Evolutionary conservation across 495 filamentous ascomycete genomes (phyloP), one percentile per base, ranked within the genome.

Genomic region (Paragyromitra xinjiangensis): DNA sequence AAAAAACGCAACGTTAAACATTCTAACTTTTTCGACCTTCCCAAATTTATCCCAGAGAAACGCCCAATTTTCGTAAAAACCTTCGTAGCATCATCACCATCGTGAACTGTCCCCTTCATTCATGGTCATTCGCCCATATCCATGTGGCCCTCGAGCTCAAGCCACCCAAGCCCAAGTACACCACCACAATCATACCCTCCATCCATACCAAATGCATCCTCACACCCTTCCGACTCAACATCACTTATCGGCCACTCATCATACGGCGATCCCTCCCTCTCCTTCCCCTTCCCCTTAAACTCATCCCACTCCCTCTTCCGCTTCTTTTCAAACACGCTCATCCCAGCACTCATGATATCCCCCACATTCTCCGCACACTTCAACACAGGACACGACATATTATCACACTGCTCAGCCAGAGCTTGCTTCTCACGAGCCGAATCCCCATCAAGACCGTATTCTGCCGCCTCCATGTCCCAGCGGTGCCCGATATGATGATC

Each of bases 221-320:
- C 51, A 24, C 67, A 69, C 24, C 34, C 56, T 19, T 62, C 68
- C 16, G 16, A n/a, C 26, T 61, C 68, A 1, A 45, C 39, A 29
- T 61, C 55, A 22, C 55, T 61, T 8, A 7, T 42, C 19, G 9
- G 4, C n/a, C 42, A 70, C 26, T 26, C 26, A 61, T 63, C 68
- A 26, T 63, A 71, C 9, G 56, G 29, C 11, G 42, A 34, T 12
- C 16, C 40, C 24, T 50, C 68, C 6, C 16, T 78, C 61, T 59
- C 61, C 75, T 65, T 66, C 22, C 75, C 42, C 26, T 45, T 79
- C 44, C 70, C 70, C 24, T 65, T 77, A 2, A 37, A 39, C 6
- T 71, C 77, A 2, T 48, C 59, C 12, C 29, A 19, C 11, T 79
- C 77, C 12, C 59, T 51, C 63, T 78, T 75, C 22, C 71, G 50